Conservation (phyloP, 2,329 filamentous ascomycete genomes). For the Chaetomiaceae sp. region DNA sequence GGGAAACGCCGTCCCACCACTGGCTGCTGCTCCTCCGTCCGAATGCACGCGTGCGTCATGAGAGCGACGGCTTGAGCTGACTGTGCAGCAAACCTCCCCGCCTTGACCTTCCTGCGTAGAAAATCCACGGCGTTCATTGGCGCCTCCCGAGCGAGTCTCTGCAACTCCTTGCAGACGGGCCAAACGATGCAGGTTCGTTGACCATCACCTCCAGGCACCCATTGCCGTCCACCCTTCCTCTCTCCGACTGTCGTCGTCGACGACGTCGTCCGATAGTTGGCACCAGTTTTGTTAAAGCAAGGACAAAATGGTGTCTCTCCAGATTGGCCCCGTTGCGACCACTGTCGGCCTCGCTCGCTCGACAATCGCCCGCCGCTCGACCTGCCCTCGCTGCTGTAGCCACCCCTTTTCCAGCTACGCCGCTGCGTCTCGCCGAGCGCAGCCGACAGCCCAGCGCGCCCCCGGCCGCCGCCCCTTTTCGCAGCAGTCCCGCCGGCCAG, state of each 20-base stretch:
- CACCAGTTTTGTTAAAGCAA: constrained; percentile 13
- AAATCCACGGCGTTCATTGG: constrained; percentile 8
- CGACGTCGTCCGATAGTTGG: no score
- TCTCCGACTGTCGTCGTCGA: neutral
- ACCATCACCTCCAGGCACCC: neutral
- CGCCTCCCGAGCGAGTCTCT: constrained; percentile 7
- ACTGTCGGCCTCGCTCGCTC: constrained; percentile 20
- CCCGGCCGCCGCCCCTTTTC: constrained; percentile 32
- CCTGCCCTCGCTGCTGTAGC: constrained; percentile 13
- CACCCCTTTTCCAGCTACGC: constrained; percentile 8
- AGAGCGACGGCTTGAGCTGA: constrained; percentile 16
- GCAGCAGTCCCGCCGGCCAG: constrained; percentile 40
- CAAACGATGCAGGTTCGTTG: constrained; percentile 22
- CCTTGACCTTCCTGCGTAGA: neutral
- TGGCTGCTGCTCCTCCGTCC: constrained; percentile 12
- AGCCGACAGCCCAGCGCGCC: constrained; percentile 15
- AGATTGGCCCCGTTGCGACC: constrained; percentile 18
- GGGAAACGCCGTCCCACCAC: constrained; percentile 16
- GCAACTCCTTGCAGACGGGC: constrained; percentile 11
- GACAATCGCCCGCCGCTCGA: constrained; percentile 12
- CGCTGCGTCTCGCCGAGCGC: constrained; percentile 18
- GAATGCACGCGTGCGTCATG: constrained; percentile 22
- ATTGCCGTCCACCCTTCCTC: neutral
- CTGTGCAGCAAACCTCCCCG: constrained; percentile 11
- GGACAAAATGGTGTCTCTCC: constrained; percentile 18